These are phyloP conservation scores for Coniferiporia sulphurascens DNA, from an alignment of 1,284 basidiomycete genomes.

Conservation along the genomic window DNA sequence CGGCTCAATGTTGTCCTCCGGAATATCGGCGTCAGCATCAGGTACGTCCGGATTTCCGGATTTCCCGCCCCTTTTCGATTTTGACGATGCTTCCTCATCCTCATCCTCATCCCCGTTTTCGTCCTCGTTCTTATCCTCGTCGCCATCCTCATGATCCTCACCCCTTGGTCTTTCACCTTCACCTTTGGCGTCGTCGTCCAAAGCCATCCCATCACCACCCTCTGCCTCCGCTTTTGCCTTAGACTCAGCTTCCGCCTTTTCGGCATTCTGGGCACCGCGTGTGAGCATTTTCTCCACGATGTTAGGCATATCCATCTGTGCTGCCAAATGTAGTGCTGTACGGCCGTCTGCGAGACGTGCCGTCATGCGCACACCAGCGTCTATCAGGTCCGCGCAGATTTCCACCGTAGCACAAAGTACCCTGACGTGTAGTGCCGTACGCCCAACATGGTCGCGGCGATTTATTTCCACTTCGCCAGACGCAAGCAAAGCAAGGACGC, in stretches of 20 bases:
- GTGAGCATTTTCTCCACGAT: conserved; percentile 47
- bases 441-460: conserved; percentile 53
- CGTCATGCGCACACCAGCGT: conserved; percentile 50
- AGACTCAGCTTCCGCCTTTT: conserved; percentile 30
- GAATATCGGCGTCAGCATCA: conserved; percentile 32
- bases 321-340: conserved; percentile 50
- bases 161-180: conserved; percentile 25
- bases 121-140: conserved; percentile 20
- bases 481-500: conserved; percentile 35
- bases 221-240: conserved; percentile 4
- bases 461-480: conserved; percentile 37
- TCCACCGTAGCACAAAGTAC: conserved; percentile 40
- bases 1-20: conserved; percentile 42
- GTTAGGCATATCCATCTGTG: conserved; percentile 37
- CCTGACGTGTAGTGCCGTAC: conserved; percentile 51
- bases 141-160: conserved; percentile 29
- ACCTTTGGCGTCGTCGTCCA: conserved; percentile 18
- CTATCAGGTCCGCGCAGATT: conserved; percentile 45
- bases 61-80: conserved; percentile 16
- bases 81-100: not conserved
- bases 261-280: conserved; percentile 34
- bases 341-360: conserved; percentile 51
- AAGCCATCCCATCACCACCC: conserved; percentile 25
- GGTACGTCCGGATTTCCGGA: conserved; percentile 19
- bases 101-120: conserved; percentile 22